Evolutionary conservation across 305 asterid species (phyloP), one percentile per base, ranked within the genome.

Genomic region (Andrographis paniculata): DNA sequence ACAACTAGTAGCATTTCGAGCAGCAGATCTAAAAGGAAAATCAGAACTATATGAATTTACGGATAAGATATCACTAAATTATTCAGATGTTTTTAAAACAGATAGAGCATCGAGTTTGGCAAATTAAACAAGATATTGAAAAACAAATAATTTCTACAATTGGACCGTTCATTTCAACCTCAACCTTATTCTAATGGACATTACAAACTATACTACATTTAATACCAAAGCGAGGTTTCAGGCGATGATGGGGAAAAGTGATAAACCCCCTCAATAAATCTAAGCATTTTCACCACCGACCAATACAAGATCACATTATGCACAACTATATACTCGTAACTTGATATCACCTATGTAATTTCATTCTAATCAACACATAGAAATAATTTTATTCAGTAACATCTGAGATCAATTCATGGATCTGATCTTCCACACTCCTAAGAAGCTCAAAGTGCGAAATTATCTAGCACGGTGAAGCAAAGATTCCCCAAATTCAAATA

Each of bases 351-450:
- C n/a, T 23, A 23, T 23, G 8, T 23, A 17, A 36, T 56, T 50
- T 45, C 45, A 45, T 23, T 53, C 45, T 8, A 3, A 23, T 23
- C 28, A 23, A 23, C n/a, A n/a, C n/a, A n/a, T n/a, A n/a, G n/a
- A n/a, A n/a, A n/a, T n/a, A n/a, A n/a, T n/a, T n/a, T n/a, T n/a
- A n/a, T n/a, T n/a, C n/a, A n/a, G n/a, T n/a, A n/a, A n/a, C n/a
- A n/a, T n/a, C n/a, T n/a, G n/a, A n/a, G n/a, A n/a, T n/a, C n/a
- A n/a, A n/a, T n/a, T n/a, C n/a, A n/a, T n/a, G n/a, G n/a, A n/a
- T n/a, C n/a, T n/a, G n/a, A n/a, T n/a, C n/a, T n/a, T n/a, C n/a
- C n/a, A n/a, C n/a, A n/a, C n/a, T n/a, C n/a, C n/a, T n/a, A n/a
- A n/a, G n/a, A n/a, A n/a, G n/a, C n/a, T n/a, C n/a, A n/a, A n/a